Evolutionary conservation across 495 filamentous ascomycete species (phyloP), one percentile per base, ranked within the genome.

Genomic region (Podospora tetraspora): DNA sequence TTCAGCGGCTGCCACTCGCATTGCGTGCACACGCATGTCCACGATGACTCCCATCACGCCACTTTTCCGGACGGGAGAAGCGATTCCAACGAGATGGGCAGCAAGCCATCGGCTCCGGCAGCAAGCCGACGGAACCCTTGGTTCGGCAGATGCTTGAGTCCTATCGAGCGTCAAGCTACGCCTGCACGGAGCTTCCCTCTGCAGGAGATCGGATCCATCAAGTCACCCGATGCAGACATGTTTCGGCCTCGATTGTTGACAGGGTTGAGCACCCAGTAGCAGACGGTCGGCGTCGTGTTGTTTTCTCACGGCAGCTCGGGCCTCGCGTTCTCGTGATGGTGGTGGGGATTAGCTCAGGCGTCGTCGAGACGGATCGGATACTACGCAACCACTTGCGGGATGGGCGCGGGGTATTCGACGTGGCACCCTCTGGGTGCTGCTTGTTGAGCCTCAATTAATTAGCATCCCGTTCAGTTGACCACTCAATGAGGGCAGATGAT

Each of bases 161-260:
- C 63, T 22, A 59, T 63, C 32, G 62, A 63, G 27, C 19, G 16
- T 63, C 37, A 24, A 65, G 43, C 63, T 65, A 65, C 57, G n/a
- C 32, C 63, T 65, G 63, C 63, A 65, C 11, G 22, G 19, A 29
- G 19, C 32, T 22, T 19, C 9, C 13, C 6, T 56, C 24, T 57
- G 63, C 63, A 57, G 63, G 21, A 37, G 25, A 52, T 19, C 11
- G 63, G 23, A 12, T 57, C 43, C 19, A 59, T 57, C 21, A 9
- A n/a, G 10, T 25, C 19, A 24, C 29, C 30, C 22, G 29, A 30
- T 30, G 29, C 29, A 30, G 29, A 30, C 7, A 30, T 30, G 29
- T 30, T 30, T 34, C 32, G 10, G 1, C 2, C 12, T 16, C 37
- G 11, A 43, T 16, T 43, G 37, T 43, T 43, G 37, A 43, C 37